Evolutionary conservation across 2,329 filamentous ascomycete species (phyloP).

Genomic region (Bipolaris gigantea): DNA sequence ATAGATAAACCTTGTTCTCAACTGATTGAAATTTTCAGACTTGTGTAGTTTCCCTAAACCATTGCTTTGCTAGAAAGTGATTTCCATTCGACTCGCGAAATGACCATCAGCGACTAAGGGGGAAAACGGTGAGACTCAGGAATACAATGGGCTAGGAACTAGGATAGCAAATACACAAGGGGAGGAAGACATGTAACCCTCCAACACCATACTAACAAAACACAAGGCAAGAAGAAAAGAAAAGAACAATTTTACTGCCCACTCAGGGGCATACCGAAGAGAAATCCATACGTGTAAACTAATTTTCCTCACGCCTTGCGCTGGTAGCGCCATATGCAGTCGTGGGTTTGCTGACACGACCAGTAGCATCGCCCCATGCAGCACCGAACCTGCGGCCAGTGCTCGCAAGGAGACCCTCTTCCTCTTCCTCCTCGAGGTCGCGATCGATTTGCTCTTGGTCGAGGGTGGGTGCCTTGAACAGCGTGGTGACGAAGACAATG

Average conservation of each 20-base stretch:
- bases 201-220: neutral
- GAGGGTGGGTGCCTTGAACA: constrained; percentile 79
- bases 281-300: neutral
- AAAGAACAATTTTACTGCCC: neutral
- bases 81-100: no score
- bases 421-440: constrained; percentile 87
- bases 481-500: constrained; percentile 73
- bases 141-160: neutral
- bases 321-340: constrained; percentile 35
- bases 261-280: neutral
- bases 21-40: no score
- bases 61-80: no score
- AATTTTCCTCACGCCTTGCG: neutral
- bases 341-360: constrained; percentile 48
- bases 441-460: constrained; percentile 79
- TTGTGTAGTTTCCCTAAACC: no score
- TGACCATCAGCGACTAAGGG: neutral
- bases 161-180: neutral
- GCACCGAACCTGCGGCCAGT: constrained; percentile 81
- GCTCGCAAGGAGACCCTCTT: constrained; percentile 85
- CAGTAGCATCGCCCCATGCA: constrained; percentile 86
- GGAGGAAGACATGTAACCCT: neutral
- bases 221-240: neutral
- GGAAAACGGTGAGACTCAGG: neutral
- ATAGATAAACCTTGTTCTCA: no score